Conservation (phyloP, 768 basidiomycete species). For the Serendipita indica region DNA sequence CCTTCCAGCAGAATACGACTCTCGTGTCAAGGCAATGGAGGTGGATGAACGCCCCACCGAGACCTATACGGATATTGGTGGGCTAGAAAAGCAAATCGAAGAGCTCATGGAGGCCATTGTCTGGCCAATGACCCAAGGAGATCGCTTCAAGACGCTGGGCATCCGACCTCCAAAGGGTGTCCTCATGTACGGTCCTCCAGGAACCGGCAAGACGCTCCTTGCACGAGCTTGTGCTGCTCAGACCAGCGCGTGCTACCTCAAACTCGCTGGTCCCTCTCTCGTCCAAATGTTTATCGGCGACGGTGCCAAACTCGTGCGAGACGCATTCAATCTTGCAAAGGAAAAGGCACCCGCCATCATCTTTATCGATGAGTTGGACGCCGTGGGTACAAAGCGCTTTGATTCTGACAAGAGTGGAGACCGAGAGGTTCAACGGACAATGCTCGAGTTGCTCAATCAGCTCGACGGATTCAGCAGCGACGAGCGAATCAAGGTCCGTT, state of each 20-base stretch:
- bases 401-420: slow-evolving; percentile 99
- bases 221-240: slow-evolving; percentile 97
- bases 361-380: slow-evolving; percentile 96
- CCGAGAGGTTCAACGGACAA: slow-evolving; percentile 98
- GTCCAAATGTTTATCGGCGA: slow-evolving; percentile 99
- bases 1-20: slow-evolving; percentile 93
- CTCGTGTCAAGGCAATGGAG: slow-evolving; percentile 98
- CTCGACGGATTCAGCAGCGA: slow-evolving; percentile 96
- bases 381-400: slow-evolving; percentile 97
- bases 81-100: slow-evolving; percentile 98
- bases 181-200: slow-evolving; percentile 97
- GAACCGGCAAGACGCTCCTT: slow-evolving; percentile 94
- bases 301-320: slow-evolving; percentile 95
- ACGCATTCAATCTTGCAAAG: slow-evolving; percentile 95
- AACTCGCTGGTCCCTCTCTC: slow-evolving; percentile 91
- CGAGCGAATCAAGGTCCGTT: slow-evolving; percentile 81
- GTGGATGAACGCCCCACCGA: slow-evolving; percentile 97
- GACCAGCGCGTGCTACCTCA: slow-evolving; percentile 95
- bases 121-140: slow-evolving; percentile 94
- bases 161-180: slow-evolving; percentile 97
- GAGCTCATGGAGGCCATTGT: slow-evolving; percentile 97
- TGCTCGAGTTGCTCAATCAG: slow-evolving; percentile 97
- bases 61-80: slow-evolving; percentile 94
- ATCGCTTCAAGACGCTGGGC: slow-evolving; percentile 96
- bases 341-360: slow-evolving; percentile 98